A percentile compares a stretch with the other conserved stretches of the same genome.
These are phyloP conservation scores for Podospora appendiculata DNA, from an alignment of 495 filamentous ascomycete genomes.

Conservation along the genomic window DNA sequence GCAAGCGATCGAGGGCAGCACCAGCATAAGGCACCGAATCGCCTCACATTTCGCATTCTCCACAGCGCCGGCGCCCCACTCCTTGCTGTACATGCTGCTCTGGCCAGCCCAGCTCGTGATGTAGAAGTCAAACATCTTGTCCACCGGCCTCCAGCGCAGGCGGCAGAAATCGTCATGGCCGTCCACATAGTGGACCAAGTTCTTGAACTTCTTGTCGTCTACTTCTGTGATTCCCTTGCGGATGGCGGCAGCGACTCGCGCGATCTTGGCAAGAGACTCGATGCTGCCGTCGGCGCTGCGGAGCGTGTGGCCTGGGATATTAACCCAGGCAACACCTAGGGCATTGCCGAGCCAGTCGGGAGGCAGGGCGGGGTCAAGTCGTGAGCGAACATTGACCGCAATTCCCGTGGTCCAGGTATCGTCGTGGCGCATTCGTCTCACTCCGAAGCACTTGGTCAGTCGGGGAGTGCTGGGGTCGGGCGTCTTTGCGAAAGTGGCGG, in stretches of 20 bases:
- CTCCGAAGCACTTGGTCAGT: too few relatives aligned
- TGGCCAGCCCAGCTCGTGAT: neutral
- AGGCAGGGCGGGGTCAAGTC: neutral
- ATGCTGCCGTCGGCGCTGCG: too few relatives aligned
- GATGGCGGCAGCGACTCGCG: neutral
- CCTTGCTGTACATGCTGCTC: neutral
- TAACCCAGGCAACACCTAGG: neutral
- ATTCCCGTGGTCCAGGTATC: neutral
- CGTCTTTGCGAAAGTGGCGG: neutral
- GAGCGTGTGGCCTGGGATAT: neutral
- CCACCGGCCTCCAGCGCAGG: neutral
- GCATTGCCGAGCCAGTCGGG: neutral
- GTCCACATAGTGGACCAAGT: neutral
- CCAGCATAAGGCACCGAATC: neutral
- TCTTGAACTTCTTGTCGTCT: neutral
- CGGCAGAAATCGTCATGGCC: neutral
- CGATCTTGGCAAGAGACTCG: neutral
- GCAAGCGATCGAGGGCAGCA: neutral
- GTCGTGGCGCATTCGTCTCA: too few relatives aligned
- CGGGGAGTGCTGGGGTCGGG: neutral
- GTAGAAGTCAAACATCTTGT: neutral
- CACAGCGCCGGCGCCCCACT: neutral
- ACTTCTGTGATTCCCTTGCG: neutral
- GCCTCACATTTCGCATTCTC: neutral
- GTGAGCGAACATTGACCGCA: neutral